These are phyloP conservation scores for Rhododendron ovatum DNA, from an alignment of 148 eudicot species.

Conservation along the genomic window DNA sequence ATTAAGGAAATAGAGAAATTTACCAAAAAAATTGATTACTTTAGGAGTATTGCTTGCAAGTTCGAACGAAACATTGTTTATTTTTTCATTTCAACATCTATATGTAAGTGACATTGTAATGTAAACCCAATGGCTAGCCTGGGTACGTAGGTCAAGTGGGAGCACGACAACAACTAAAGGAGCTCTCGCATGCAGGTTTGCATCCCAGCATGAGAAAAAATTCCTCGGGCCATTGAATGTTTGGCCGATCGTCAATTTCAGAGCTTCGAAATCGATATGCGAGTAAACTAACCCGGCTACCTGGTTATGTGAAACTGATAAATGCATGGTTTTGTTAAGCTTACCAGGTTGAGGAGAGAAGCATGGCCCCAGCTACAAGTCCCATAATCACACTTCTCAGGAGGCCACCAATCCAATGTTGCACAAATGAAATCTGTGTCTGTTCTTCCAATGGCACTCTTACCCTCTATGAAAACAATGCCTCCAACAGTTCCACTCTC, in stretches of 20 bases:
- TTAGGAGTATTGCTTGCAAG: background rate
- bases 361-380: slow-evolving; percentile 83
- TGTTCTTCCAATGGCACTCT: slow-evolving; percentile 43
- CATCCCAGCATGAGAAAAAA: background rate
- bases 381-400: slow-evolving; percentile 94
- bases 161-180: background rate
- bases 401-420: slow-evolving; percentile 99
- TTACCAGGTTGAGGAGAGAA: slow-evolving; percentile 86
- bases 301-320: background rate
- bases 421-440: slow-evolving; percentile 82
- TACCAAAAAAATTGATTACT: background rate
- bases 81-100: background rate
- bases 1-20: background rate
- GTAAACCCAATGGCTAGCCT: background rate
- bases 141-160: background rate
- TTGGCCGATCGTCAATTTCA: too few species aligned
- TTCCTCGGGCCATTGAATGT: background rate
- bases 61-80: background rate
- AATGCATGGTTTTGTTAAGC: background rate
- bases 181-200: background rate
- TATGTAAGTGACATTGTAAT: background rate
- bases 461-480: slow-evolving; percentile 51
- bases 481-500: slow-evolving; percentile 28
- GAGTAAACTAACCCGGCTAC: background rate
- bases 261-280: background rate